phyloP scores from a whole-genome alignment of 176 grass and related monocot genomes.

The Oryza rufipogon region DNA sequence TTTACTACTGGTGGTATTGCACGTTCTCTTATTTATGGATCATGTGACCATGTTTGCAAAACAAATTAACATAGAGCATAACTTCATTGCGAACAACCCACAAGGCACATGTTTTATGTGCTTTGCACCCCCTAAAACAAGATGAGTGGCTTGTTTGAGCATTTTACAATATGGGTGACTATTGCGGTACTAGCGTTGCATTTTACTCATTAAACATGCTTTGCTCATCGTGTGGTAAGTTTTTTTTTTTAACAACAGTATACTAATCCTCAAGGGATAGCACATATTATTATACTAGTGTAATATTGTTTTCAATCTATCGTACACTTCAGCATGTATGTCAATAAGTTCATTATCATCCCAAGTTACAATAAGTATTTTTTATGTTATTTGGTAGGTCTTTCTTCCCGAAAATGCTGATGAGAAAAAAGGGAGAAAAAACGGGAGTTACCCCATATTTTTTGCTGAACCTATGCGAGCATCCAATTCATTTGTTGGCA shows the following conservation, averaged over 20 bases:
- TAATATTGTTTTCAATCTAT: not conserved
- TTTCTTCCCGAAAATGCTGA: conserved; percentile 58
- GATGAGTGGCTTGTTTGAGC: too few relatives aligned
- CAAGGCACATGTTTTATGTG: too few relatives aligned
- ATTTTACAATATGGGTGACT: too few relatives aligned
- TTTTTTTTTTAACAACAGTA: not conserved
- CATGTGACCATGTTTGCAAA: too few relatives aligned
- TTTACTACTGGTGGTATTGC: too few relatives aligned
- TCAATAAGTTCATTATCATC: conserved; percentile 5
- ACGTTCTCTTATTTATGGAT: too few relatives aligned
- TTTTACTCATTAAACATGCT: too few relatives aligned
- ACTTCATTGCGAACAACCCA: too few relatives aligned
- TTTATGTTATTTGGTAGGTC: conserved; percentile 45
- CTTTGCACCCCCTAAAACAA: too few relatives aligned
- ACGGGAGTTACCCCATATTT: conserved; percentile 67
- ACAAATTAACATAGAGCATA: too few relatives aligned
- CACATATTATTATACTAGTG: not conserved
- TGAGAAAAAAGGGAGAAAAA: conserved; percentile 60
- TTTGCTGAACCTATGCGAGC: conserved; percentile 92
- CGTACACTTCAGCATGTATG: not conserved
- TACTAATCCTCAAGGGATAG: not conserved
- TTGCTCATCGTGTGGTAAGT: not conserved
- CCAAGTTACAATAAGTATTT: not conserved
- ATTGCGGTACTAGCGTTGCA: too few relatives aligned
- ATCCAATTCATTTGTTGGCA: conserved; percentile 97